Evolutionary conservation across 176 grass and related monocot genomes (phyloP).

Genomic region (Oryza glumipatula): DNA sequence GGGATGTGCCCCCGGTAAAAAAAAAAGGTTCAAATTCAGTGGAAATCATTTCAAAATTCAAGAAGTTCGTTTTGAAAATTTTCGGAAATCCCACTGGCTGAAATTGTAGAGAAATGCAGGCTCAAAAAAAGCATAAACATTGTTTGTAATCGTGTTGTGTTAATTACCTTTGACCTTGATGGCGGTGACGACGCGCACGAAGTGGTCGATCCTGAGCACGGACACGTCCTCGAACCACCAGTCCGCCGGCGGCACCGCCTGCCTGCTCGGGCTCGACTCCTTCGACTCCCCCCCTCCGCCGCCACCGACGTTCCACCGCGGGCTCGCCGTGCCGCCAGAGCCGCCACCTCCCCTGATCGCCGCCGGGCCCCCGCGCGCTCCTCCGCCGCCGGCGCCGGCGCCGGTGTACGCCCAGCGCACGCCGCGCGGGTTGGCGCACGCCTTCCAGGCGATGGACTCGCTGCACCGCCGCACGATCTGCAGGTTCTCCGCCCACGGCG

Average conservation of each 20-base stretch:
- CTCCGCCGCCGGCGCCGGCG: neutral
- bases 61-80: neutral
- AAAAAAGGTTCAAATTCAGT: no score
- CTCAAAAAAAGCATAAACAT: neutral
- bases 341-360: neutral
- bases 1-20: no score
- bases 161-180: slow-evolving; percentile 92
- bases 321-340: slow-evolving; percentile 42
- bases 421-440: slow-evolving; percentile 85
- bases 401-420: slow-evolving; percentile 93
- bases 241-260: slow-evolving; percentile 73
- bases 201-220: slow-evolving; percentile 90
- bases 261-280: slow-evolving; percentile 74
- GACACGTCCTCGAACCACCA: slow-evolving; percentile 98
- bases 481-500: slow-evolving; percentile 97
- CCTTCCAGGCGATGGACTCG: slow-evolving; percentile 99
- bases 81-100: no score
- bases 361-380: neutral
- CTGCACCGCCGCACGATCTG: slow-evolving; percentile 94
- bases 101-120: neutral
- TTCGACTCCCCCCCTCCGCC: slow-evolving; percentile 55
- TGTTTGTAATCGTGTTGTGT: no score
- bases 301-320: slow-evolving; percentile 58
- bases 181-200: slow-evolving; percentile 84
- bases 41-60: neutral